Percentiles rank a stretch among this genome's conserved stretches.
Evolutionary conservation across 805 yeast species (phyloP).

Genomic region (Yamadazyma laniorum): DNA sequence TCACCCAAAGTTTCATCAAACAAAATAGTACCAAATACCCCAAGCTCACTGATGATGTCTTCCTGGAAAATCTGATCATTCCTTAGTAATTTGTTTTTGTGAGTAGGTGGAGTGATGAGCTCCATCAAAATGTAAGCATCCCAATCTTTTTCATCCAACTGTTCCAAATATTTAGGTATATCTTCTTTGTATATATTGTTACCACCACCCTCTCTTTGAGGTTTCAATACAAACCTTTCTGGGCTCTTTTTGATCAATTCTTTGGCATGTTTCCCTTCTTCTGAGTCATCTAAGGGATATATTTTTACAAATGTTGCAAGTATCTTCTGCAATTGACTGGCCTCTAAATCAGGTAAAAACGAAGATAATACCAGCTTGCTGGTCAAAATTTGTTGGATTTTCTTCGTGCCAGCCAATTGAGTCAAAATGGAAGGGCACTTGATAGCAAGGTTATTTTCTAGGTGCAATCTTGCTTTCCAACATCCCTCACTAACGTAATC

Average conservation of each 20-base stretch:
- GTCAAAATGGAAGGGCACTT: slow-evolving; percentile 89
- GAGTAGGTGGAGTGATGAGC: slow-evolving; percentile 73
- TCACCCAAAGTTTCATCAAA: slow-evolving; percentile 65
- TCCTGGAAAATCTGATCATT: slow-evolving; percentile 63
- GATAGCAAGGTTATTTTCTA: slow-evolving; percentile 78
- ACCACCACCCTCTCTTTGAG: slow-evolving; percentile 99
- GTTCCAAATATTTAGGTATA: slow-evolving; percentile 69
- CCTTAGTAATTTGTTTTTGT: slow-evolving; percentile 68
- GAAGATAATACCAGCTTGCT: slow-evolving; percentile 45
- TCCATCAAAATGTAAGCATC: slow-evolving; percentile 93
- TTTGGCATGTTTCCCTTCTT: slow-evolving; percentile 60
- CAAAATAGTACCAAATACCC: slow-evolving; percentile 80
- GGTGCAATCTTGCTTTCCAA: slow-evolving; percentile 73
- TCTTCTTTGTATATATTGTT: slow-evolving; percentile 86
- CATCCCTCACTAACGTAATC: slow-evolving; percentile 67
- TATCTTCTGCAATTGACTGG: slow-evolving; percentile 31
- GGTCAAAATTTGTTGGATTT: slow-evolving; percentile 87
- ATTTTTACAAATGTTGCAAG: slow-evolving; percentile 77
- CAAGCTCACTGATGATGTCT: slow-evolving; percentile 84
- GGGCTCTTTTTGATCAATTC: slow-evolving; percentile 57
- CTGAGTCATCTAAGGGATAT: slow-evolving; percentile 77
- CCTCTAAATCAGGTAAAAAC: slow-evolving; percentile 40
- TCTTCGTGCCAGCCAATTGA: slow-evolving; percentile 91
- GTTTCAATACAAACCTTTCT: slow-evolving; percentile 79
- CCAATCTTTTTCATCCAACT: slow-evolving; percentile 71